phyloP scores from a whole-genome alignment of 2,329 filamentous ascomycete species.

The Stylonectria norvegica region DNA sequence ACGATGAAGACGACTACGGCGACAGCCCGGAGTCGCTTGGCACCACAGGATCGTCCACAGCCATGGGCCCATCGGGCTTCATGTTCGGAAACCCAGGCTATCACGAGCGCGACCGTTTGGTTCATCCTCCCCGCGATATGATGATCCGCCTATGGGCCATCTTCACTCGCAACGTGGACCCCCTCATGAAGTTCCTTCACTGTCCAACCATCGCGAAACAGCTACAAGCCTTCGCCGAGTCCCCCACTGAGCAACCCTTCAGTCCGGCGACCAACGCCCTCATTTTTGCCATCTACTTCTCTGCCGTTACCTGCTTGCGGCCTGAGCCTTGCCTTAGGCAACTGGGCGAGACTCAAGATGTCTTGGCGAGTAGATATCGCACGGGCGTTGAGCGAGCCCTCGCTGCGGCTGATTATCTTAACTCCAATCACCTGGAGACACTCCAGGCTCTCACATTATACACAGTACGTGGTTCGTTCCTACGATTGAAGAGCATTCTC shows the following conservation, averaged over 20 bases:
- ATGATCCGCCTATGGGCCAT: constrained; percentile 35
- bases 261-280: constrained; percentile 33
- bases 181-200: constrained; percentile 44
- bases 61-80: constrained; percentile 26
- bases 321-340: constrained; percentile 29
- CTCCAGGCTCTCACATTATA: constrained; percentile 43
- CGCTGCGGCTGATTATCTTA: constrained; percentile 42
- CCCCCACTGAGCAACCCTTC: constrained; percentile 13
- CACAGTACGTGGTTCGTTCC: constrained; percentile 20
- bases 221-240: constrained; percentile 26
- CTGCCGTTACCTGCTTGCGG: constrained; percentile 34
- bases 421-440: constrained; percentile 36
- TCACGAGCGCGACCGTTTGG: constrained; percentile 14
- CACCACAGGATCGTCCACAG: constrained; percentile 14
- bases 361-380: constrained; percentile 32
- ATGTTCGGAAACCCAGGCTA: constrained; percentile 26
- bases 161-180: constrained; percentile 41
- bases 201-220: constrained; percentile 35
- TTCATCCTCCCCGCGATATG: constrained; percentile 37
- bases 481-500: not conserved
- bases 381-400: constrained; percentile 37
- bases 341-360: constrained; percentile 34
- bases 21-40: constrained; percentile 30
- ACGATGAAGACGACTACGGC: constrained; percentile 34
- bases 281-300: constrained; percentile 43